Evolutionary conservation across 129 eudicot species (phyloP).

Genomic region (Kitagawia praeruptora): DNA sequence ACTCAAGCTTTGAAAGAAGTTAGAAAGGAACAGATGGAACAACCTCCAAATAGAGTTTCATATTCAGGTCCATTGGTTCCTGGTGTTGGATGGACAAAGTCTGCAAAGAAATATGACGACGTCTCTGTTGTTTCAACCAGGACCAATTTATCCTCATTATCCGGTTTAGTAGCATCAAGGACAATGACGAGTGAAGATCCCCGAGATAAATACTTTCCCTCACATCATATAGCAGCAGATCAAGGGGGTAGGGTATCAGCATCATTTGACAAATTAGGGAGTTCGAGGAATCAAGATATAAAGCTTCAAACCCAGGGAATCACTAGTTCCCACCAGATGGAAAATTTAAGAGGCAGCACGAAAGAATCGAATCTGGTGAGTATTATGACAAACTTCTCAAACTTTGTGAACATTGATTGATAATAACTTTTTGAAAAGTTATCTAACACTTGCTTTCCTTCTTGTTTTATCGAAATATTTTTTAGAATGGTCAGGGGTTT

Average conservation of each 20-base stretch:
- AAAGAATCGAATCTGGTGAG: slow-evolving; percentile 50
- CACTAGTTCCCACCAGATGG: slow-evolving; percentile 32
- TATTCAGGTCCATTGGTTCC: slow-evolving; percentile 70
- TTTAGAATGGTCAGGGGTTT: slow-evolving; percentile 35
- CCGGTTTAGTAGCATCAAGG: slow-evolving; percentile 45
- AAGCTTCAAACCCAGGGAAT: slow-evolving; percentile 24
- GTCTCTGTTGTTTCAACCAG: slow-evolving; percentile 18
- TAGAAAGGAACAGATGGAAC: slow-evolving; percentile 27
- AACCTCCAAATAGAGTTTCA: slow-evolving; percentile 37
- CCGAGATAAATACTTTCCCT: slow-evolving; percentile 18
- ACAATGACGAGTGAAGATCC: slow-evolving; percentile 21
- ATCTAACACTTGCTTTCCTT: background rate
- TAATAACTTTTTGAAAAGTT: background rate
- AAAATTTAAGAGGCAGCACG: slow-evolving; percentile 36
- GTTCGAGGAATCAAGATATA: slow-evolving; percentile 35
- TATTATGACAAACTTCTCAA: slow-evolving; percentile 6
- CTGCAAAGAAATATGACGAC: slow-evolving; percentile 36
- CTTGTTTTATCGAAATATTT: background rate
- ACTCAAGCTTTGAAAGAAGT: slow-evolving; percentile 26
- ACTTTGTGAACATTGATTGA: background rate
- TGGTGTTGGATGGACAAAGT: slow-evolving; percentile 30
- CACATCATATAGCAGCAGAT: slow-evolving; percentile 23
- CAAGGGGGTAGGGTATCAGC: slow-evolving; percentile 29
- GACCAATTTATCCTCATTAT: slow-evolving; percentile 28
- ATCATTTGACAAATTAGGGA: slow-evolving; percentile 27